These are phyloP conservation scores for Diplodia mutila DNA, from an alignment of 2,329 filamentous ascomycete species.

Conservation along the genomic window DNA sequence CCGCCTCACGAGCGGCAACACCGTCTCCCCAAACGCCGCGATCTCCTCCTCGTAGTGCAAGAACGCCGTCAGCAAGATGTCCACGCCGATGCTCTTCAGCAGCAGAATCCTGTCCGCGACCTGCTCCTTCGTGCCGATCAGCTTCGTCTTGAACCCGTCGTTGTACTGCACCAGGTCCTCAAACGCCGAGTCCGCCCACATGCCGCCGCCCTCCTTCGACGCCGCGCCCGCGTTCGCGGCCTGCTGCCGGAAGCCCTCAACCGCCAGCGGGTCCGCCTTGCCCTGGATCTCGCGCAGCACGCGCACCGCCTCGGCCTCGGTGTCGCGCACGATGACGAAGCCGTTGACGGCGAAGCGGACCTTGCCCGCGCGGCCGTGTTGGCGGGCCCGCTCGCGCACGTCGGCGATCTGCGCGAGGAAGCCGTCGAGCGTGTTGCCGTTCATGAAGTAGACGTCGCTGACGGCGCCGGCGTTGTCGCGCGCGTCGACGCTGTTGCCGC, in stretches of 20 bases:
- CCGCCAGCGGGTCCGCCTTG: conserved; percentile 56
- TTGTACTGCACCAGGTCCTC: conserved; percentile 61
- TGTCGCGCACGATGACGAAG: conserved; percentile 56
- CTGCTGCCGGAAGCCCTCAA: conserved; percentile 54
- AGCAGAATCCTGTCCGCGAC: conserved; percentile 56
- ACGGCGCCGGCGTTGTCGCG: conserved; percentile 54
- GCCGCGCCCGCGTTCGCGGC: conserved; percentile 56
- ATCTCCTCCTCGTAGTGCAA: conserved; percentile 60
- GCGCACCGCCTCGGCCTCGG: conserved; percentile 54
- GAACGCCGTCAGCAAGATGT: conserved; percentile 53
- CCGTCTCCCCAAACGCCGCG: conserved; percentile 52
- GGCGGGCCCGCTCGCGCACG: conserved; percentile 52
- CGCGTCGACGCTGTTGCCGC: conserved; percentile 57
- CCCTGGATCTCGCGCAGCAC: conserved; percentile 58
- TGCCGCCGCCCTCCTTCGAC: conserved; percentile 54
- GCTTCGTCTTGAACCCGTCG: conserved; percentile 60
- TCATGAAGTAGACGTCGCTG: conserved; percentile 60
- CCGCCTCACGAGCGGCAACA: conserved; percentile 53
- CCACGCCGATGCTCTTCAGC: conserved; percentile 51
- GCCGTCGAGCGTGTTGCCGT: conserved; percentile 59
- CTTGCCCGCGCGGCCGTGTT: conserved; percentile 49
- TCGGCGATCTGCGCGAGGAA: conserved; percentile 56
- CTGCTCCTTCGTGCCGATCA: conserved; percentile 58
- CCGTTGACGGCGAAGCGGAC: conserved; percentile 57
- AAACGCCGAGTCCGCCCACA: conserved; percentile 58